A percentile compares a stretch with the other conserved stretches of the same genome.
Evolutionary conservation across 352 stramenopile genomes (phyloP).

Genomic region (Phytopythium cucurbitacearum): DNA sequence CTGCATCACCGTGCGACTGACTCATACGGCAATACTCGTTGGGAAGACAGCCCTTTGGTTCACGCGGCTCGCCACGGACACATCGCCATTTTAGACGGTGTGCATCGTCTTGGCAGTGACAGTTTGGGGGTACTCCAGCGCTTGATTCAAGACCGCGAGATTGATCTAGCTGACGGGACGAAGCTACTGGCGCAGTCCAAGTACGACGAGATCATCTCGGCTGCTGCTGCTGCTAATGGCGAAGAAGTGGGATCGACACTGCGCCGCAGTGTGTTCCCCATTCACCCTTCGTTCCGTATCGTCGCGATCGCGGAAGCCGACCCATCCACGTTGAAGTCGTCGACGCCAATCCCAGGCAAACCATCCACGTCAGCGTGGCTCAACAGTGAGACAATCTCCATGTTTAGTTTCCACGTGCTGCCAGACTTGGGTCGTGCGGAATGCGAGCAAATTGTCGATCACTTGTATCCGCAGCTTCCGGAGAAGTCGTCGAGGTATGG

Average conservation of each 20-base stretch:
- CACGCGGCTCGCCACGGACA: conserved; percentile 82
- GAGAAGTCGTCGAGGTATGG: conserved; percentile 46
- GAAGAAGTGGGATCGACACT: conserved; percentile 11
- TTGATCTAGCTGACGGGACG: conserved; percentile 86
- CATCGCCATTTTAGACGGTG: conserved; percentile 89
- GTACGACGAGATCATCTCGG: conserved; percentile 42
- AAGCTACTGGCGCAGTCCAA: conserved; percentile 66
- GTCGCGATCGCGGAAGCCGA: conserved; percentile 78
- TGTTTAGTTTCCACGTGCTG: conserved; percentile 74
- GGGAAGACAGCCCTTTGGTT: conserved; percentile 91
- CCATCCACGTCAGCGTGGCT: conserved; percentile 61
- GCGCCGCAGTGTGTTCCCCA: conserved; percentile 38
- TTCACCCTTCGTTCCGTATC: conserved; percentile 89
- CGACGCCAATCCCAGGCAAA: conserved; percentile 22
- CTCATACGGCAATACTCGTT: conserved; percentile 83
- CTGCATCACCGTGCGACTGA: conserved; percentile 88
- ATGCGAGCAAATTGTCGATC: conserved; percentile 43
- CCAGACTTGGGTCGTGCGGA: conserved; percentile 31
- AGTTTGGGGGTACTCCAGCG: conserved; percentile 86
- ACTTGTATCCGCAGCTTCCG: conserved; percentile 48
- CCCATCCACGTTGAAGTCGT: conserved; percentile 24
- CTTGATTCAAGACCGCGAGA: conserved; percentile 86
- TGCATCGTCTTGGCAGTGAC: conserved; percentile 90
- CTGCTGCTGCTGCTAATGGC: conserved; percentile 9
- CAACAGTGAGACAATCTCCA: conserved; percentile 69